Base-by-base conservation (phyloP, 805 yeast genomes). In the Candida orba region DNA sequence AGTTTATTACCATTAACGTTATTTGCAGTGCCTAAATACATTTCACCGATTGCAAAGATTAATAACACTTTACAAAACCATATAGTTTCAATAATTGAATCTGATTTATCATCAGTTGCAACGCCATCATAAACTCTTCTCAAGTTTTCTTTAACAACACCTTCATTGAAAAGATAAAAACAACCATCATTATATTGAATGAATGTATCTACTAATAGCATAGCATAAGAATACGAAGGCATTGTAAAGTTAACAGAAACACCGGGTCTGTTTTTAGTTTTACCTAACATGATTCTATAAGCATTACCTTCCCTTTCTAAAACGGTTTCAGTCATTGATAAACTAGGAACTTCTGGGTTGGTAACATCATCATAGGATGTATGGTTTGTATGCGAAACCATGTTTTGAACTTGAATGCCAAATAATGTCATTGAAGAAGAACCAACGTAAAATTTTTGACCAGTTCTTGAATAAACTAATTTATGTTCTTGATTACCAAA, bases 131-230 rank as follows among this genome's bases (percentile, higher is more conserved):
- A 84, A 20, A 83, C 69, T 48, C 81, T 70, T 64, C 78, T 73
- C 42, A 84, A 59, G 48, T 78, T 81, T 51, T 76, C 76, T 55
- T 83, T 84, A 22, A 83, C 86, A 18, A 83, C 56, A 1, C 95
- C 95, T 59, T 84, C 95, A 57, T 84, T 84, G 66, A 84, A 84
- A 55, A 84, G 84, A 63, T 84, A 84, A 59, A 84, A 84, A 53
- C 95, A 84, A 1, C 90, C 93, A 60, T 84, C 93, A 53, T 84
- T 84, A 59, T 83, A 84, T 41, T 82, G 81, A 42, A 84, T 75
- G 52, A 84, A 84, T 0, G 87, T 80, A 56, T 84, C 91, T 12
- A 84, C 84, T 39, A 84, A 63, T 13, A 82, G 59, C 75, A 81
- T 75, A 7, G 91, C 89, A 59, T 84, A 83, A 4, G 86, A 76